Percentiles rank a stretch among this genome's conserved stretches.
Conservation (phyloP, 2,329 filamentous ascomycete species). For the Samsoniella hepiali region DNA sequence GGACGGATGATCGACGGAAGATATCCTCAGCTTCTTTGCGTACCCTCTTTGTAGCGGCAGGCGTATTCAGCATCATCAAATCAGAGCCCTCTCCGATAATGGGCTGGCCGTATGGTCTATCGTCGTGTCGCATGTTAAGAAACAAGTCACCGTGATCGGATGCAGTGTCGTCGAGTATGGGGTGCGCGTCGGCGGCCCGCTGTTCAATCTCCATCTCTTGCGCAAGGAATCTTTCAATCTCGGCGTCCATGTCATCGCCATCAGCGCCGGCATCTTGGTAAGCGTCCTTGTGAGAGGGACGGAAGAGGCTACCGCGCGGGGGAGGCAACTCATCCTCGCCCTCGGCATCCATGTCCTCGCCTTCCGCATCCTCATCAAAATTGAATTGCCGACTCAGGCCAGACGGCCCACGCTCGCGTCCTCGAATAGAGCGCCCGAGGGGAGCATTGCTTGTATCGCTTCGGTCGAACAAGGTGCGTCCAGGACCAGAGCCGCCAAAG, state of each 20-base stretch:
- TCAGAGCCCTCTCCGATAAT: conserved; percentile 47
- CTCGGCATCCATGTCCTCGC: conserved; percentile 32
- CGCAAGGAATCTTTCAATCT: conserved; percentile 37
- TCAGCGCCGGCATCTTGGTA: conserved; percentile 25
- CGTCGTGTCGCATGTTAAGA: conserved; percentile 45
- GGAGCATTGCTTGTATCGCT: conserved; percentile 40
- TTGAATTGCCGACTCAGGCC: conserved; percentile 45
- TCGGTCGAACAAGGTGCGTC: conserved; percentile 37
- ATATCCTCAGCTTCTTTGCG: conserved; percentile 55
- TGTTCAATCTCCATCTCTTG: conserved; percentile 33
- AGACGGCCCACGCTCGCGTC: conserved; percentile 45
- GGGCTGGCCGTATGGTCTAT: conserved; percentile 37
- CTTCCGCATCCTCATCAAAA: conserved; percentile 33
- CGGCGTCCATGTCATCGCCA: conserved; percentile 33
- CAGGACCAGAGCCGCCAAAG: conserved; percentile 33
- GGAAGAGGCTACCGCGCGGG: conserved; percentile 33
- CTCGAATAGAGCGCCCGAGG: conserved; percentile 47
- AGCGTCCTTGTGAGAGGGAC: conserved; percentile 22
- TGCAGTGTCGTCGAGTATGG: conserved; percentile 38
- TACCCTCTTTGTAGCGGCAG: conserved; percentile 52
- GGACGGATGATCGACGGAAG: conserved; percentile 50
- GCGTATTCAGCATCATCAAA: conserved; percentile 53
- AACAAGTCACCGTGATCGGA: conserved; percentile 47
- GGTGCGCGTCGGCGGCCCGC: conserved; percentile 37
- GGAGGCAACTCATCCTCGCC: conserved; percentile 35